Conservation (phyloP, 495 filamentous ascomycete species). For the Neurospora hispaniola region DNA sequence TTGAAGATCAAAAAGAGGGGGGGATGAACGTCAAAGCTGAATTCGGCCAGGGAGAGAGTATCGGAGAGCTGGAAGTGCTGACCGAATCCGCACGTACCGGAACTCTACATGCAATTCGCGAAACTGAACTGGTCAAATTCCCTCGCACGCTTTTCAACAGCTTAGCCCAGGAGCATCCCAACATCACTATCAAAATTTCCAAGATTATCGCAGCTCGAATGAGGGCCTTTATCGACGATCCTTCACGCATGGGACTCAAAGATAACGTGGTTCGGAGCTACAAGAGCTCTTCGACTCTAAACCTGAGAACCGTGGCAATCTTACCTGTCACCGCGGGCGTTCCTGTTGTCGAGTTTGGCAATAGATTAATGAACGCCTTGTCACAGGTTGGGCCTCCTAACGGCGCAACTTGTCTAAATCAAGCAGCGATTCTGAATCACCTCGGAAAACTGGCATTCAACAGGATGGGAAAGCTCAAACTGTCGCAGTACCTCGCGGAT, state of each 20-base stretch:
- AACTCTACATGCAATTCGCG: conserved; percentile 89
- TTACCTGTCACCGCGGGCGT: conserved; percentile 85
- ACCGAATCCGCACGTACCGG: conserved; percentile 84
- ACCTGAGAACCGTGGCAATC: conserved; percentile 86
- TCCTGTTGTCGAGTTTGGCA: conserved; percentile 90
- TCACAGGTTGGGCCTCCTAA: conserved; percentile 79
- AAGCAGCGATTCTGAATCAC: conserved; percentile 87
- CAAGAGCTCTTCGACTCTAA: conserved; percentile 73
- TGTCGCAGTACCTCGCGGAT: conserved; percentile 93
- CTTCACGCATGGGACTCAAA: conserved; percentile 34
- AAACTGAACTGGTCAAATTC: conserved; percentile 92
- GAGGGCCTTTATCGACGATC: conserved; percentile 77
- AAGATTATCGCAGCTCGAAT: conserved; percentile 96
- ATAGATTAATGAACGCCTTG: conserved; percentile 75
- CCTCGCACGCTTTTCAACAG: conserved; percentile 96
- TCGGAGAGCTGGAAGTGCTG: conserved; percentile 93
- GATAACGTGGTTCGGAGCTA: conserved; percentile 45
- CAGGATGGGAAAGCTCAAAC: conserved; percentile 91
- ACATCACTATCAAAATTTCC: conserved; percentile 97
- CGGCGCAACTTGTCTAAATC: conserved; percentile 86
- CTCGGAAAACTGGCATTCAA: conserved; percentile 92
- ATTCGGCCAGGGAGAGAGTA: conserved; percentile 93
- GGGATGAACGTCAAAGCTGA: conserved; percentile 86
- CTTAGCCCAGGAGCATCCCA: conserved; percentile 89
- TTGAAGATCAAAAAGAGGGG: conserved; percentile 66